These are phyloP conservation scores for Erysimum cheiranthoides DNA, from an alignment of 345 rosid species.

Conservation along the genomic window DNA sequence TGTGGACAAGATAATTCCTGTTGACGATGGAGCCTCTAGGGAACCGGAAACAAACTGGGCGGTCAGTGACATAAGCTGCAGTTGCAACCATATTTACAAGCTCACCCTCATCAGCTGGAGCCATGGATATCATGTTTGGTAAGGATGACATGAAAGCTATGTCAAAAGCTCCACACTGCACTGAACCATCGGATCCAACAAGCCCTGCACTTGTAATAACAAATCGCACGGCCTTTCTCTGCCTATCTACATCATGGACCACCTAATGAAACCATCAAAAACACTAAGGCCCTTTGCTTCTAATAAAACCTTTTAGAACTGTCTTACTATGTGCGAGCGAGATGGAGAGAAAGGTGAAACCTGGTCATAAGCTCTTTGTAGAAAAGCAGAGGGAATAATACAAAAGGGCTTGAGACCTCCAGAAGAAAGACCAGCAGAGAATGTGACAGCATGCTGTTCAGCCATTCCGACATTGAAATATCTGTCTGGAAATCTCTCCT, in stretches of 20 bases:
- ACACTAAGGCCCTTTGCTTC: slow-evolving; percentile 23
- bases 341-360: slow-evolving; percentile 48
- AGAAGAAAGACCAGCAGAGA: slow-evolving; percentile 92
- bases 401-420: slow-evolving; percentile 97
- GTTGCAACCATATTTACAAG: slow-evolving; percentile 91
- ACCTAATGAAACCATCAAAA: slow-evolving; percentile 56
- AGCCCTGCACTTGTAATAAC: slow-evolving; percentile 88
- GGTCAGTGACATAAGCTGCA: slow-evolving; percentile 71
- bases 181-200: slow-evolving; percentile 90
- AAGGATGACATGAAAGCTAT: slow-evolving; percentile 92
- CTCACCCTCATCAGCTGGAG: slow-evolving; percentile 90
- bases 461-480: slow-evolving; percentile 94
- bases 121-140: slow-evolving; percentile 98
- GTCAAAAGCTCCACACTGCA: slow-evolving; percentile 87
- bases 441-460: slow-evolving; percentile 95
- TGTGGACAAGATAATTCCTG: slow-evolving; percentile 49
- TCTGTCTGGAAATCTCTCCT: slow-evolving; percentile 69
- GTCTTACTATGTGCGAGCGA: not conserved
- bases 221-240: slow-evolving; percentile 85
- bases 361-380: slow-evolving; percentile 97
- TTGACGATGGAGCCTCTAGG: slow-evolving; percentile 78
- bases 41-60: slow-evolving; percentile 86
- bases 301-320: not conserved
- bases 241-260: slow-evolving; percentile 89
- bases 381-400: slow-evolving; percentile 81